phyloP scores from a whole-genome alignment of 805 yeast genomes.

The Saccharomycopsis sp. region DNA sequence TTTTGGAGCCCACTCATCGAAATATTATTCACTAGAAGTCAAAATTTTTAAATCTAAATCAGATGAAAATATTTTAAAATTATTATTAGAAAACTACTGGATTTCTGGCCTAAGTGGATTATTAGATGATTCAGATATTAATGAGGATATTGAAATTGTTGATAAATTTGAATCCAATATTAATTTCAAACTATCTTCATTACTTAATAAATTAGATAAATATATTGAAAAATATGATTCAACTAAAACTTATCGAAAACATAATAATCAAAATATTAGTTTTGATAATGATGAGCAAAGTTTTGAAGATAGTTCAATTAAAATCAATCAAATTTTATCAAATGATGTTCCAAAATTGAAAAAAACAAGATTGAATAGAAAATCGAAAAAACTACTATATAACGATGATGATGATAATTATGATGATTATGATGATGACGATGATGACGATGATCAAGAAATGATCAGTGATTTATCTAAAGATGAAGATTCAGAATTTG shows the following conservation, averaged over 20 bases:
- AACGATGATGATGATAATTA: conserved; percentile 14
- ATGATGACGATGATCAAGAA: conserved; percentile 6
- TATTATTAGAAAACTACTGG: conserved; percentile 39
- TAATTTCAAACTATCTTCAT: neutral
- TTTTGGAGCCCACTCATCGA: conserved; percentile 60
- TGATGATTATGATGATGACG: conserved; percentile 22
- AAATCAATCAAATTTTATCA: neutral
- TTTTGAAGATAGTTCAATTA: neutral
- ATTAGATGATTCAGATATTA: conserved; percentile 9
- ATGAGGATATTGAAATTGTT: neutral
- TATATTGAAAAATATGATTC: neutral
- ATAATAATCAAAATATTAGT: no score
- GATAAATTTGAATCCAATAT: conserved; percentile 9
- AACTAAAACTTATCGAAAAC: no score
- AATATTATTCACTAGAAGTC: conserved; percentile 57
- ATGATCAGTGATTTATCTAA: no score
- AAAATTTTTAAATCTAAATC: conserved; percentile 43
- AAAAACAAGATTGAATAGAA: neutral
- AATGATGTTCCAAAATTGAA: neutral
- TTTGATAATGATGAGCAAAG: no score
- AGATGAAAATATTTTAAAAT: conserved; percentile 38
- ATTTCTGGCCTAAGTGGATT: conserved; percentile 26
- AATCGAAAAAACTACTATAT: no score
- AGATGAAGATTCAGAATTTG: neutral
- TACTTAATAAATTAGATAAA: conserved; percentile 2